Conservation (phyloP, 2,329 filamentous ascomycete species). For the Shiraia bambusicola region DNA sequence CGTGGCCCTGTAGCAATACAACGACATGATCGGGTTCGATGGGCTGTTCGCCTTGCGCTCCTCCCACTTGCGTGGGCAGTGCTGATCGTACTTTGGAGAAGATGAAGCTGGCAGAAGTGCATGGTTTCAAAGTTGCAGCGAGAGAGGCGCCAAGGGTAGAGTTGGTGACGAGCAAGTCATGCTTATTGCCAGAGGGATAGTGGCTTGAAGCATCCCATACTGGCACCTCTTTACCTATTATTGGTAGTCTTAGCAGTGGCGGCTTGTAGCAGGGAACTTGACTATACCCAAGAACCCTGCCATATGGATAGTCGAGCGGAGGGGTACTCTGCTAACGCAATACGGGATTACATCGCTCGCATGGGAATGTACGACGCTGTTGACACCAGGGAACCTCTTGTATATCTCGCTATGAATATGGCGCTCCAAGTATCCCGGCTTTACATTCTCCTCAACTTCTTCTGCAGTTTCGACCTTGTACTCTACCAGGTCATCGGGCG, state of each 20-base stretch:
- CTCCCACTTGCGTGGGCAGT: constrained; percentile 38
- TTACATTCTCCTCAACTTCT: constrained; percentile 37
- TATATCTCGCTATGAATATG: constrained; percentile 51
- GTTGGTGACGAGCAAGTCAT: constrained; percentile 41
- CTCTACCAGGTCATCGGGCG: constrained; percentile 47
- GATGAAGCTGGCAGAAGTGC: constrained; percentile 41
- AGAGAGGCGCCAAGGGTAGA: constrained; percentile 38
- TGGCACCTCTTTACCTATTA: constrained; percentile 36
- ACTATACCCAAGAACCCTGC: constrained; percentile 46
- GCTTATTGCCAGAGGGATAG: constrained; percentile 33
- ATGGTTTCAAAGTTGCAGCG: constrained; percentile 40
- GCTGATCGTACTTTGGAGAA: constrained; percentile 43
- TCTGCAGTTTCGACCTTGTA: constrained; percentile 48
- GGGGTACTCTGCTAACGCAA: constrained; percentile 44
- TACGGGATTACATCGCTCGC: constrained; percentile 47
- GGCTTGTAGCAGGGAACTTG: not conserved
- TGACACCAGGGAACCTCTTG: constrained; percentile 47
- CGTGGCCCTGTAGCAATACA: constrained; percentile 48
- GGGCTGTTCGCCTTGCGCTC: constrained; percentile 29
- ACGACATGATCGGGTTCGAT: constrained; percentile 40
- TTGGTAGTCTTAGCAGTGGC: not conserved
- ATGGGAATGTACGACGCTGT: constrained; percentile 50
- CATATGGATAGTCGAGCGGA: constrained; percentile 45
- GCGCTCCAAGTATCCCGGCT: constrained; percentile 45
- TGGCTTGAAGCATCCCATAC: constrained; percentile 39